A percentile compares a stretch with the other conserved stretches of the same genome.
Evolutionary conservation across 148 eudicot species (phyloP).

Genomic region (Chenopodium quinoa): DNA sequence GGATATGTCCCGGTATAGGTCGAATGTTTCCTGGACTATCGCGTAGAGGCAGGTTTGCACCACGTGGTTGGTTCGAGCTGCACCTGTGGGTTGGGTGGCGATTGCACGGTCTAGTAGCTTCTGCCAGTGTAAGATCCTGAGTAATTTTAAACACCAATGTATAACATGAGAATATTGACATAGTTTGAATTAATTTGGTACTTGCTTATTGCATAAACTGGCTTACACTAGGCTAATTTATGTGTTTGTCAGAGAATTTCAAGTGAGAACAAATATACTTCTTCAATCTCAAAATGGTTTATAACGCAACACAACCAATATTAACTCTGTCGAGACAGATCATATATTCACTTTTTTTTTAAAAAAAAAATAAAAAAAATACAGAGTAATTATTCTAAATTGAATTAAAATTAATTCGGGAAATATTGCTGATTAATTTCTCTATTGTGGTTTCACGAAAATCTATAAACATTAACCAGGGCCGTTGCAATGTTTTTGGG

Average conservation of each 20-base stretch:
- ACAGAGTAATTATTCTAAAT: too few species aligned
- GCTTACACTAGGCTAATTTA: neutral
- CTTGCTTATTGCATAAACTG: neutral
- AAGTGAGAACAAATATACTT: neutral
- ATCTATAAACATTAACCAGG: too few species aligned
- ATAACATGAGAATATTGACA: neutral
- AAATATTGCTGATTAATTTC: too few species aligned
- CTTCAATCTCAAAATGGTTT: neutral
- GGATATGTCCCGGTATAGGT: slow-evolving; percentile 68
- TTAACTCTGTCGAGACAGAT: too few species aligned
- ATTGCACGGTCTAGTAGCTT: slow-evolving; percentile 73
- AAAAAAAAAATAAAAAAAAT: too few species aligned
- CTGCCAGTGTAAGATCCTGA: slow-evolving; percentile 69
- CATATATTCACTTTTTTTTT: too few species aligned
- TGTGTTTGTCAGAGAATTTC: neutral
- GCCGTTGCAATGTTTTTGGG: too few species aligned
- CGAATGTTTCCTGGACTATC: slow-evolving; percentile 75
- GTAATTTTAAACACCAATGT: neutral
- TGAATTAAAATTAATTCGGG: too few species aligned
- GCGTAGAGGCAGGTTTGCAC: slow-evolving; percentile 60
- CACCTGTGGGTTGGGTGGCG: slow-evolving; percentile 74
- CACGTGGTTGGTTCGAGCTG: slow-evolving; percentile 54
- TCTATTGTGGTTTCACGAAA: too few species aligned
- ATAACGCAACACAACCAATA: too few species aligned
- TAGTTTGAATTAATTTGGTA: neutral